These are phyloP conservation scores for Trypanosoma platydactyli DNA, from an alignment of 208 protist genomes.

Conservation along the genomic window DNA sequence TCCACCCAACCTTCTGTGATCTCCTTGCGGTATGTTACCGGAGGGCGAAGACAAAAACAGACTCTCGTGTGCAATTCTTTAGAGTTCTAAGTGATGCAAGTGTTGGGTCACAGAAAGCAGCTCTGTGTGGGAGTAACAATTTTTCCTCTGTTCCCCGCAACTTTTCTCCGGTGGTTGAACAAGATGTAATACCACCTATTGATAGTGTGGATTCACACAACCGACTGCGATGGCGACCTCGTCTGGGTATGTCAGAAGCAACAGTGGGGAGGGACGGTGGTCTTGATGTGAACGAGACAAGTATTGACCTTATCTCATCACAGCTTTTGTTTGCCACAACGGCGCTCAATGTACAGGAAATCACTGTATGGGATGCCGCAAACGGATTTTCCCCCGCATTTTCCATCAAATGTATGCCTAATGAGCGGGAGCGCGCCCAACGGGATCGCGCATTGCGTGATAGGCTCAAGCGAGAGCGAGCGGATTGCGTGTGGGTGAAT, in stretches of 20 bases:
- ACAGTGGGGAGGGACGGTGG: not conserved
- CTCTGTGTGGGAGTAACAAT: not conserved
- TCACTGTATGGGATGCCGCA: conserved; percentile 76
- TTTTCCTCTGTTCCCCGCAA: not conserved
- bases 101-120: not conserved
- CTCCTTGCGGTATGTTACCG: conserved; percentile 76
- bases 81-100: conserved; percentile 29
- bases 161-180: conserved; percentile 30
- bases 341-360: conserved; percentile 54
- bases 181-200: conserved; percentile 54
- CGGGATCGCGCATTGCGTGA: conserved; percentile 28
- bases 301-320: conserved; percentile 46
- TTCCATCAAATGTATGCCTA: conserved; percentile 32
- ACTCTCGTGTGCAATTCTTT: conserved; percentile 72
- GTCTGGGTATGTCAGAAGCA: conserved; percentile 23
- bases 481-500: conserved; percentile 83
- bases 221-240: conserved; percentile 66
- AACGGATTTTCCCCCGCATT: conserved; percentile 68
- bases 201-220: conserved; percentile 66
- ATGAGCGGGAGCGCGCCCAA: conserved; percentile 2
- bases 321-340: conserved; percentile 84
- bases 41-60: conserved; percentile 62
- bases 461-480: conserved; percentile 34
- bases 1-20: conserved; percentile 81
- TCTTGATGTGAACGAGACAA: conserved; percentile 9